Evolutionary conservation across 2,329 filamentous ascomycete species (phyloP).

Genomic region (Endocalyx cinctus): DNA sequence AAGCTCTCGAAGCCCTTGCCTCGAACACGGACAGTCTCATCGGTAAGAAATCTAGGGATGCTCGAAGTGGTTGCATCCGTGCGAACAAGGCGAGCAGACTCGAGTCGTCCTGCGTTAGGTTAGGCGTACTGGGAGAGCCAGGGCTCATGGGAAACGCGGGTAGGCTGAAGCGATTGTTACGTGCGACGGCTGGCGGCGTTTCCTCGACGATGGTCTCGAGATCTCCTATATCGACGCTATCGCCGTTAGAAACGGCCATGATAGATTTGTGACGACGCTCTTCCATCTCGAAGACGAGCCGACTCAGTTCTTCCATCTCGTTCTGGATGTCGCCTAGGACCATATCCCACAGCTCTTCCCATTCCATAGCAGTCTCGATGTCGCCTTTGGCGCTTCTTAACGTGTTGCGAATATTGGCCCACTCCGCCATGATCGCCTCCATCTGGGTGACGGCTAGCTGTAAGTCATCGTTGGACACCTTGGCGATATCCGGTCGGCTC

Average conservation of each 20-base stretch:
- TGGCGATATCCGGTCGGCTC: conserved; percentile 67
- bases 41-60: conserved; percentile 90
- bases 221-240: conserved; percentile 75
- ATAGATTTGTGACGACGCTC: conserved; percentile 83
- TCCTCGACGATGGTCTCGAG: conserved; percentile 93
- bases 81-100: conserved; percentile 87
- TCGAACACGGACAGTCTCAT: conserved; percentile 91
- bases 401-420: conserved; percentile 74
- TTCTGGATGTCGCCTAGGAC: conserved; percentile 90
- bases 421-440: conserved; percentile 79
- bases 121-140: conserved; percentile 52
- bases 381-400: conserved; percentile 79
- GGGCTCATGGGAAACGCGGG: conserved; percentile 60
- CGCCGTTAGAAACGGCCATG: conserved; percentile 56
- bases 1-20: conserved; percentile 67
- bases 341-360: conserved; percentile 94
- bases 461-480: conserved; percentile 67
- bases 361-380: conserved; percentile 97
- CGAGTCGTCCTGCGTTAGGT: conserved; percentile 72
- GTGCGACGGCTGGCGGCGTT: conserved; percentile 54
- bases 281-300: conserved; percentile 95
- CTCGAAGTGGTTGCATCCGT: conserved; percentile 87
- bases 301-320: conserved; percentile 73
- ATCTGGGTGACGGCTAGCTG: conserved; percentile 77
- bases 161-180: conserved; percentile 66